Evolutionary conservation across 352 stramenopile species (phyloP), one percentile per base, ranked within the genome.

Genomic region (Blastocystis sp.): DNA sequence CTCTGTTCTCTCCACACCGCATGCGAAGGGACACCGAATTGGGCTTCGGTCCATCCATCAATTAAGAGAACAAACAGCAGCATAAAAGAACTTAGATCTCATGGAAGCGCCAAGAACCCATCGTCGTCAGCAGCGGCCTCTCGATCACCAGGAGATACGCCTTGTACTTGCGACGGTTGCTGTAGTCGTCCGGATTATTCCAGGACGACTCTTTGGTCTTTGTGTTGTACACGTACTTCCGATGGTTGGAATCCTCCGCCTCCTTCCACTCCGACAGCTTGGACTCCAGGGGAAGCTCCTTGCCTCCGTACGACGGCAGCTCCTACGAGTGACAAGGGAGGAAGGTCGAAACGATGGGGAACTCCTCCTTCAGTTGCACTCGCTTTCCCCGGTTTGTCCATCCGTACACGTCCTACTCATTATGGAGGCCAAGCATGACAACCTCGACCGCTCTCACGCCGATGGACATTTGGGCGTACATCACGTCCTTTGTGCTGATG

Each of bases 321-420:
- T 79, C 69, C 69, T 79, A 64, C 24, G 10, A 24, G 28, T 42
- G 10, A 48, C 24, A 40, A 17, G 19, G 2, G 3, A 11, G 10
- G 24, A 61, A 14, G 6, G 6, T 10, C 11, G 4, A 17, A 28
- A 77, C 68, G 3, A 61, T 24, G 2, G 69, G 69, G 45, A 79
- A 79, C 57, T 79, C 69, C 11, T 63, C 9, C 11, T 28, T 24
- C n/a, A 79, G 48, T 63, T 62, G 48, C 21, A 79, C 69, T 3
- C 43, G 40, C 43, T 79, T 79, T 3, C 45, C 45, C 19, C 69
- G 69, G 34, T 62, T 42, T 61, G 69, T 79, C 69, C 69, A 79
- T 10, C 69, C 69, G 57, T 79, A 79, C 17, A 79, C 60, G 57
- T 79, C 69, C 69, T 79, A 79, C 4, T 62, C 14, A 24, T 79